Conservation (phyloP, 345 rosid genomes). For the Passiflora organensis region DNA sequence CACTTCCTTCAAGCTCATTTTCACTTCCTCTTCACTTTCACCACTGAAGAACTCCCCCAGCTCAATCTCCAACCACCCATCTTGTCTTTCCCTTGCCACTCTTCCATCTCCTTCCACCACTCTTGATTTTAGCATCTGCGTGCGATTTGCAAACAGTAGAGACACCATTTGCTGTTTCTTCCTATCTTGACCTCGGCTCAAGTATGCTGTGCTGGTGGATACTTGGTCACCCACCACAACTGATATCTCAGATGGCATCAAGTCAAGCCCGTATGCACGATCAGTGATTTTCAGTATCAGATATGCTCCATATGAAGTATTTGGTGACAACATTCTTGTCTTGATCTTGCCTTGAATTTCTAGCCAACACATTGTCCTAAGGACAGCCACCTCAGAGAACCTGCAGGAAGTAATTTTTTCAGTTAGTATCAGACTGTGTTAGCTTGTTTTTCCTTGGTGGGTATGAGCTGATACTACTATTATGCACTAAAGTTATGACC, state of each 20-base stretch:
- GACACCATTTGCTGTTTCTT: constrained; percentile 8
- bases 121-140: constrained; percentile 10
- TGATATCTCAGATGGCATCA: constrained; percentile 38
- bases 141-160: constrained; percentile 8
- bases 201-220: constrained; percentile 8
- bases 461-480: too few species aligned
- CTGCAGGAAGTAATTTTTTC: constrained; percentile 13
- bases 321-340: constrained; percentile 31
- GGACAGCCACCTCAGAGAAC: constrained; percentile 38
- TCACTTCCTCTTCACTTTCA: constrained; percentile 27
- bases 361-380: constrained; percentile 36
- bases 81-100: constrained; percentile 32
- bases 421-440: background rate
- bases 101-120: constrained; percentile 5
- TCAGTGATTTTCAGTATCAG: constrained; percentile 33
- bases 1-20: constrained; percentile 62
- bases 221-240: constrained; percentile 17
- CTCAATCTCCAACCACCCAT: constrained; percentile 83
- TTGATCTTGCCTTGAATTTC: constrained; percentile 38
- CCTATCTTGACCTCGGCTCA: background rate
- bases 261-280: constrained; percentile 48
- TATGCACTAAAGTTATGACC: too few species aligned
- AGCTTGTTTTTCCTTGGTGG: background rate
- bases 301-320: constrained; percentile 49
- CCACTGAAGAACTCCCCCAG: constrained; percentile 54